Conservation (phyloP, 106 monocot species). For the Platanthera guangdongensis region DNA sequence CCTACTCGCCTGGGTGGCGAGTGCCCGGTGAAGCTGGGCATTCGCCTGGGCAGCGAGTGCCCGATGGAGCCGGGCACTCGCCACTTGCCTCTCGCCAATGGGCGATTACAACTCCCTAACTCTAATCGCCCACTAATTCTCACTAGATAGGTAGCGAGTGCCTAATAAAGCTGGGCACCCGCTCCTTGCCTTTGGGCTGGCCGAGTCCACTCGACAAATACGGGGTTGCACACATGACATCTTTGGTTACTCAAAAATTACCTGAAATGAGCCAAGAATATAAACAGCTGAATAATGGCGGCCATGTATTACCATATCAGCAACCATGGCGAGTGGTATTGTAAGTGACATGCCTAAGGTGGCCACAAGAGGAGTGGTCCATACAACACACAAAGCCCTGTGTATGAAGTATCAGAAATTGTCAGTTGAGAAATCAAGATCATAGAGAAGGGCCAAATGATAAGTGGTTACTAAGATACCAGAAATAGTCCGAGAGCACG, state of each 20-base stretch:
- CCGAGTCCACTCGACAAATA: no score
- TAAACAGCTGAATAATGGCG: constrained; percentile 94
- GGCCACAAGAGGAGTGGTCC: constrained; percentile 98
- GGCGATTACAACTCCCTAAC: no score
- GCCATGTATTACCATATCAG: constrained; percentile 97
- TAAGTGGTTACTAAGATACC: constrained; percentile 35
- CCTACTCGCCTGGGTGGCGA: no score
- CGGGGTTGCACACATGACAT: background rate
- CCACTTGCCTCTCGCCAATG: no score
- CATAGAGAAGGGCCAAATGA: background rate
- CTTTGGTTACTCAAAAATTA: constrained; percentile 8
- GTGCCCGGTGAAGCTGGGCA: no score
- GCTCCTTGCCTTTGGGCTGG: no score
- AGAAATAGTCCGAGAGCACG: constrained; percentile 96
- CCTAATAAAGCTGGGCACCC: no score
- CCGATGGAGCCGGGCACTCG: no score
- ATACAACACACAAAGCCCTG: constrained; percentile 97
- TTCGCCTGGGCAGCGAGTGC: no score
- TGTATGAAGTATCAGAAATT: background rate
- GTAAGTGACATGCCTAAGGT: constrained; percentile 97
- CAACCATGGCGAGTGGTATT: constrained; percentile 96
- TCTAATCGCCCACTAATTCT: no score
- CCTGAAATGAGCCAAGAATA: constrained; percentile 91
- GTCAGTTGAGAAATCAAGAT: constrained; percentile 2
- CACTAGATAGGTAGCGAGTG: no score